phyloP scores from a whole-genome alignment of 441 rosid species.

The Adansonia gregorii region DNA sequence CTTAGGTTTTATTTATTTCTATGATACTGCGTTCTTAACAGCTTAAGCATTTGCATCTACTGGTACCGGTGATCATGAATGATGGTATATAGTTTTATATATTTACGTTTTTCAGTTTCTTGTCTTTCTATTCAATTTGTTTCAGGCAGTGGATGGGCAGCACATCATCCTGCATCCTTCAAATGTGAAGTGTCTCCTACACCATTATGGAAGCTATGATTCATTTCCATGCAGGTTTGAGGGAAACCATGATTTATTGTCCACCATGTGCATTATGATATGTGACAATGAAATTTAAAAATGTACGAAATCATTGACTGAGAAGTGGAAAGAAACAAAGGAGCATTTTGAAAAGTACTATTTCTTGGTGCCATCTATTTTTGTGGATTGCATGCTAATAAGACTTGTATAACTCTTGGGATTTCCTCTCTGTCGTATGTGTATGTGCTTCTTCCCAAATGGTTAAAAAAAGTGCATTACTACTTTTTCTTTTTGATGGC shows the following conservation, averaged over 20 bases:
- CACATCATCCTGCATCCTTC: conserved; percentile 83
- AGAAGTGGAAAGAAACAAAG: background rate
- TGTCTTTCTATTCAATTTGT: conserved; percentile 31
- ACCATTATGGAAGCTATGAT: conserved; percentile 83
- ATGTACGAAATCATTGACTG: background rate
- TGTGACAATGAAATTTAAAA: background rate
- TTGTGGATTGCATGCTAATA: conserved; percentile 1
- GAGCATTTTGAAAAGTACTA: conserved; percentile 13
- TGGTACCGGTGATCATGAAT: background rate
- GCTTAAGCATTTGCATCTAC: background rate
- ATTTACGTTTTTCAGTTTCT: conserved; percentile 5
- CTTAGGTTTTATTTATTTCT: conserved; percentile 4
- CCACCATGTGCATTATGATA: background rate
- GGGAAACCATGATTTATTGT: conserved; percentile 13
- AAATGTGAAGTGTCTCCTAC: conserved; percentile 89
- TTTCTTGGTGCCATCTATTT: background rate
- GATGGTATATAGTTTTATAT: background rate
- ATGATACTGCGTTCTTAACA: conserved; percentile 5
- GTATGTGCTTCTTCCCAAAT: background rate
- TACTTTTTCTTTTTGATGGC: conserved; percentile 1
- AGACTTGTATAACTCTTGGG: background rate
- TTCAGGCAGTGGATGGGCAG: conserved; percentile 95
- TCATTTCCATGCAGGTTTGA: conserved; percentile 77
- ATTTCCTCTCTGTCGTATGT: background rate
- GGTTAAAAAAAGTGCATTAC: background rate